phyloP scores from a whole-genome alignment of 2,329 filamentous ascomycete genomes.

The Leptodontidium sp. region DNA sequence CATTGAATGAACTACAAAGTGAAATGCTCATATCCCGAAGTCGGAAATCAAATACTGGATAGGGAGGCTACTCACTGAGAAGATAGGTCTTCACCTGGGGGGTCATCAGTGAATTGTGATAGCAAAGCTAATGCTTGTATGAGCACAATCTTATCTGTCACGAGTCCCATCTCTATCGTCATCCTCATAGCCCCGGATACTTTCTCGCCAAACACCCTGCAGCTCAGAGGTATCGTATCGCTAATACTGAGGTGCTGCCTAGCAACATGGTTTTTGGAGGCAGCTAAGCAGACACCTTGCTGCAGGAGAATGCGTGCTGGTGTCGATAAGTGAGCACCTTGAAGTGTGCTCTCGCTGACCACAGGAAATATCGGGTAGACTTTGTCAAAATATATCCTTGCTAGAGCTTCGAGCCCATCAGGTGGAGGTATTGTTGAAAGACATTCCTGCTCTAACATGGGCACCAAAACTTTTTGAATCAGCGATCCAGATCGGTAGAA shows the following conservation, averaged over 20 bases:
- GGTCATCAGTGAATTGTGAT: conserved; percentile 65
- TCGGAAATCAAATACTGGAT: not conserved
- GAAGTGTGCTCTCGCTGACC: conserved; percentile 38
- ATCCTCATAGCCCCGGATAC: conserved; percentile 40
- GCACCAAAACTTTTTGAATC: conserved; percentile 35
- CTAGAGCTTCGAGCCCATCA: conserved; percentile 55
- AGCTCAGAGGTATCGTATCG: conserved; percentile 27
- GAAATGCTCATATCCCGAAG: not conserved
- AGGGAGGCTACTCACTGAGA: conserved; percentile 49
- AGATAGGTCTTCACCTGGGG: conserved; percentile 62
- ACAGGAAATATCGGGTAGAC: conserved; percentile 45
- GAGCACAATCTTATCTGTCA: conserved; percentile 62
- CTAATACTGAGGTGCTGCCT: conserved; percentile 50
- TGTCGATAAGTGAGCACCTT: conserved; percentile 47
- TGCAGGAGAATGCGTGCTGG: conserved; percentile 53
- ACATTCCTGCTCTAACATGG: conserved; percentile 41
- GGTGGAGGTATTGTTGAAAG: conserved; percentile 57
- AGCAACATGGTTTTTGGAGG: conserved; percentile 58
- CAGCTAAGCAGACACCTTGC: conserved; percentile 64
- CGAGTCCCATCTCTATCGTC: conserved; percentile 59
- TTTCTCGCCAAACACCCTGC: conserved; percentile 38
- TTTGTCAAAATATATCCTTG: conserved; percentile 49
- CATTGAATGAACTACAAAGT: not conserved
- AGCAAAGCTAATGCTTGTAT: conserved; percentile 62
- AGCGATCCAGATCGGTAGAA: conserved; percentile 35